Conservation (phyloP, 2,329 filamentous ascomycete genomes). For the Cladorrhinum sp. region DNA sequence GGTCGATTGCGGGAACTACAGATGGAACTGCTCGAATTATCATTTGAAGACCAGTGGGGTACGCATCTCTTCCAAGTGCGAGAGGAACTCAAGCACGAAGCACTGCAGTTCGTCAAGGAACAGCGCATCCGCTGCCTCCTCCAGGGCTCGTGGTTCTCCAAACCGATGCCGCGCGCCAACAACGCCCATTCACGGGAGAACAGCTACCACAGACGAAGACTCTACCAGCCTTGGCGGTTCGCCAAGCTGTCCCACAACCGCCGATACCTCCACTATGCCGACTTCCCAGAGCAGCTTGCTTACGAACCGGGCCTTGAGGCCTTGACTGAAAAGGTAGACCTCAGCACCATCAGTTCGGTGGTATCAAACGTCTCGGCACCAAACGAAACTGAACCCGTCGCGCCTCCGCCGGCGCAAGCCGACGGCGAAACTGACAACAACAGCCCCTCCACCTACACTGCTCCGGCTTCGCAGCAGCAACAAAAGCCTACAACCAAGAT, state of each 20-base stretch:
- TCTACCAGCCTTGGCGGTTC: slow-evolving; percentile 68
- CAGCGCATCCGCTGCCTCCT: slow-evolving; percentile 88
- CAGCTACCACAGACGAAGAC: slow-evolving; percentile 38
- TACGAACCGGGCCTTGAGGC: slow-evolving; percentile 69
- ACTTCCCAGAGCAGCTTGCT: slow-evolving; percentile 66
- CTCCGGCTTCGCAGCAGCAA: slow-evolving; percentile 21
- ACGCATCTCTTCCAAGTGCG: slow-evolving; percentile 85
- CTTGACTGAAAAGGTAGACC: slow-evolving; percentile 78
- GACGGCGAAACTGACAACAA: slow-evolving; percentile 41
- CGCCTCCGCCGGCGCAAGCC: not conserved
- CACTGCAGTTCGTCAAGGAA: slow-evolving; percentile 94
- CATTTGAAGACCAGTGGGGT: slow-evolving; percentile 94
- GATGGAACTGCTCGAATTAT: slow-evolving; percentile 87
- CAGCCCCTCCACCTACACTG: slow-evolving; percentile 29
- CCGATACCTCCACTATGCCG: slow-evolving; percentile 83
- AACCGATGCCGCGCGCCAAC: slow-evolving; percentile 36
- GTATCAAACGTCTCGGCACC: slow-evolving; percentile 84
- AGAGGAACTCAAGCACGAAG: slow-evolving; percentile 86
- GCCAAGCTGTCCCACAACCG: slow-evolving; percentile 88
- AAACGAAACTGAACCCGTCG: slow-evolving; percentile 42
- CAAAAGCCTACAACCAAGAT: slow-evolving; percentile 71
- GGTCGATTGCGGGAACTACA: slow-evolving; percentile 76
- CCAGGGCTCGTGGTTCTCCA: slow-evolving; percentile 81
- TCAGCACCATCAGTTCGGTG: slow-evolving; percentile 84
- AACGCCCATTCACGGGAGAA: slow-evolving; percentile 40